Percentiles rank a stretch among this genome's conserved stretches.
phyloP scores from a whole-genome alignment of 495 filamentous ascomycete species.

The Bacidia gigantensis region DNA sequence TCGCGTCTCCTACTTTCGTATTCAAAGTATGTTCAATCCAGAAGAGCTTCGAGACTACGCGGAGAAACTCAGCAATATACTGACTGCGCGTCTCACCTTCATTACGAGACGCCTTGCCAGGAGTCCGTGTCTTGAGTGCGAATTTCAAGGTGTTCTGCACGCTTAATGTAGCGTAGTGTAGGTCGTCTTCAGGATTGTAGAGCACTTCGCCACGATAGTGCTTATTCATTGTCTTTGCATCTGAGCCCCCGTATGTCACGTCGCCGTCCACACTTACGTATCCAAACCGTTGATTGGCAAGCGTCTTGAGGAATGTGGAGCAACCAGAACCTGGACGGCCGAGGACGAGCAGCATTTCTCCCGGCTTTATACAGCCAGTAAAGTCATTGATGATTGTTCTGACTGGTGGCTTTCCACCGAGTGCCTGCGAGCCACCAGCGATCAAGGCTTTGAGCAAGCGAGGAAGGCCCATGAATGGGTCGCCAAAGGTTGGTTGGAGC shows the following conservation, averaged over 20 bases:
- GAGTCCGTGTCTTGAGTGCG: constrained; percentile 55
- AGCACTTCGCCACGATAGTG: constrained; percentile 51
- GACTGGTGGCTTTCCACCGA: constrained; percentile 33
- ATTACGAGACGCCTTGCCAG: constrained; percentile 45
- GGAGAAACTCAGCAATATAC: constrained; percentile 53
- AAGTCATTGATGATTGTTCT: constrained; percentile 38
- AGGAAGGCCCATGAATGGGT: constrained; percentile 46
- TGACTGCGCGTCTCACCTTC: constrained; percentile 45
- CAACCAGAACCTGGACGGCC: constrained; percentile 79
- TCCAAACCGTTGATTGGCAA: constrained; percentile 68
- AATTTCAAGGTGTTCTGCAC: constrained; percentile 59
- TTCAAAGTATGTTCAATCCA: constrained; percentile 58
- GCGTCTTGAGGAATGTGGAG: constrained; percentile 74
- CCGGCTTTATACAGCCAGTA: constrained; percentile 49
- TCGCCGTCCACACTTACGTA: constrained; percentile 67
- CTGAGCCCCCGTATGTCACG: constrained; percentile 66
- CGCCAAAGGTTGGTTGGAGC: constrained; percentile 50
- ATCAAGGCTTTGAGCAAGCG: constrained; percentile 37
- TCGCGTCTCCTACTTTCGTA: constrained; percentile 55
- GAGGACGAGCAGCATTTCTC: constrained; percentile 85
- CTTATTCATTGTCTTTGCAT: constrained; percentile 44
- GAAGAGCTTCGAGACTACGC: constrained; percentile 62
- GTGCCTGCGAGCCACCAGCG: constrained; percentile 28
- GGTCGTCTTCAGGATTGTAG: constrained; percentile 60
- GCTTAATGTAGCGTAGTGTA: constrained; percentile 60